These are phyloP conservation scores for Linnemannia zychae DNA, from an alignment of 192 early-diverging fungal species.

Conservation along the genomic window DNA sequence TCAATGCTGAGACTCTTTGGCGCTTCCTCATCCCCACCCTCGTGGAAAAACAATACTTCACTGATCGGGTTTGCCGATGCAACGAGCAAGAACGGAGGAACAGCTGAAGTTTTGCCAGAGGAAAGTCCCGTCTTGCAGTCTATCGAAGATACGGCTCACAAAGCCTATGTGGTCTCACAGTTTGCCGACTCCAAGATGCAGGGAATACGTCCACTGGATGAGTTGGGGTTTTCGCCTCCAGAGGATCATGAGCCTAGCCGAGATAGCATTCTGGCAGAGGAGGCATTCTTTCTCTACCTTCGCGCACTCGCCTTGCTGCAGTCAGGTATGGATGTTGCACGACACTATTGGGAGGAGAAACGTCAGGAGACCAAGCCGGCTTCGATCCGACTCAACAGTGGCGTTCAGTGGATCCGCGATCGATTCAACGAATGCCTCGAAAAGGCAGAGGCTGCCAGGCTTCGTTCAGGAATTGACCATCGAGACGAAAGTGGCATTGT, in stretches of 20 bases:
- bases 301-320: slow-evolving; percentile 76
- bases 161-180: slow-evolving; percentile 78
- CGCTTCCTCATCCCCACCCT: slow-evolving; percentile 63
- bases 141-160: slow-evolving; percentile 79
- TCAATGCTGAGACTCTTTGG: slow-evolving; percentile 70
- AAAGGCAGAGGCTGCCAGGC: slow-evolving; percentile 76
- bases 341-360: slow-evolving; percentile 68
- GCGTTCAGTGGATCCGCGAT: slow-evolving; percentile 91
- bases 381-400: slow-evolving; percentile 55
- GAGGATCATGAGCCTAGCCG: slow-evolving; percentile 46
- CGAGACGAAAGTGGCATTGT: slow-evolving; percentile 64
- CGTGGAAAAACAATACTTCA: slow-evolving; percentile 43
- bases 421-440: slow-evolving; percentile 94
- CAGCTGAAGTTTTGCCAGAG: slow-evolving; percentile 17
- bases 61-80: slow-evolving; percentile 44
- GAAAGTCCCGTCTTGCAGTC: slow-evolving; percentile 68
- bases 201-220: slow-evolving; percentile 59
- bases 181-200: slow-evolving; percentile 73
- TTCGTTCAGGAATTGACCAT: slow-evolving; percentile 67
- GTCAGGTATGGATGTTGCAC: slow-evolving; percentile 66
- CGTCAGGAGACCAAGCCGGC: slow-evolving; percentile 58
- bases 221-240: slow-evolving; percentile 39
- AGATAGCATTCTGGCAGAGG: slow-evolving; percentile 68
- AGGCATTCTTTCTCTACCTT: slow-evolving; percentile 79
- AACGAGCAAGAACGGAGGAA: slow-evolving; percentile 6